These are phyloP conservation scores for Calophaca sinica DNA, from an alignment of 306 rosid genomes.

Conservation along the genomic window DNA sequence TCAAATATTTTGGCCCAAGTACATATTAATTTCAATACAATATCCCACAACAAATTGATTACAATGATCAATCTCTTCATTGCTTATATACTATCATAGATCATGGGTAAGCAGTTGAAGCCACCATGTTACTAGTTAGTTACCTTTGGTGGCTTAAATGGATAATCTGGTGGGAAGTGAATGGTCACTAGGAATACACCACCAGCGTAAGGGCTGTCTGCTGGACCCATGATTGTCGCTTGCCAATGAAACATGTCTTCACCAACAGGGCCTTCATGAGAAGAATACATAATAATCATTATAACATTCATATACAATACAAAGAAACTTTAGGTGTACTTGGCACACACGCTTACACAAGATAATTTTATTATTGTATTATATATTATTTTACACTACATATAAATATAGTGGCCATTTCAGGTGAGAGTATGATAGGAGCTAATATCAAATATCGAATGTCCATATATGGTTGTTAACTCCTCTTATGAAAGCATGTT, in stretches of 20 bases:
- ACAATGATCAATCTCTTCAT: neutral
- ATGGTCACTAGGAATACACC: conserved; percentile 63
- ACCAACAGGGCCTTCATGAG: conserved; percentile 55
- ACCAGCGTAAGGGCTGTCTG: conserved; percentile 64
- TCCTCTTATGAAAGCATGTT: neutral
- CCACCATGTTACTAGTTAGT: neutral
- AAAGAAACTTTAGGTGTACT: neutral
- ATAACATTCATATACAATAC: neutral
- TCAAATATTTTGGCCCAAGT: neutral
- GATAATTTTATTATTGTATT: neutral
- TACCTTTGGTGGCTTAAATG: conserved; percentile 71
- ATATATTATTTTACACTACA: neutral
- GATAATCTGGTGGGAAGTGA: conserved; percentile 71
- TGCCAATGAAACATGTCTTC: conserved; percentile 69
- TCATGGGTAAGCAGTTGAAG: conserved; percentile 17
- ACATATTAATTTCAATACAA: neutral
- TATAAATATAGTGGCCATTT: neutral
- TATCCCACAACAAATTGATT: neutral
- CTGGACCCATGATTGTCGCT: conserved; percentile 64
- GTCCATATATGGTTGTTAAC: neutral
- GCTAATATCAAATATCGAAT: neutral
- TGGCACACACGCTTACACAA: neutral
- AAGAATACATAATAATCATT: conserved; percentile 11
- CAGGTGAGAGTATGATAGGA: neutral
- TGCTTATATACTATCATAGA: neutral